Conservation (phyloP, 1,284 basidiomycete genomes). For the Mycena sp. region DNA sequence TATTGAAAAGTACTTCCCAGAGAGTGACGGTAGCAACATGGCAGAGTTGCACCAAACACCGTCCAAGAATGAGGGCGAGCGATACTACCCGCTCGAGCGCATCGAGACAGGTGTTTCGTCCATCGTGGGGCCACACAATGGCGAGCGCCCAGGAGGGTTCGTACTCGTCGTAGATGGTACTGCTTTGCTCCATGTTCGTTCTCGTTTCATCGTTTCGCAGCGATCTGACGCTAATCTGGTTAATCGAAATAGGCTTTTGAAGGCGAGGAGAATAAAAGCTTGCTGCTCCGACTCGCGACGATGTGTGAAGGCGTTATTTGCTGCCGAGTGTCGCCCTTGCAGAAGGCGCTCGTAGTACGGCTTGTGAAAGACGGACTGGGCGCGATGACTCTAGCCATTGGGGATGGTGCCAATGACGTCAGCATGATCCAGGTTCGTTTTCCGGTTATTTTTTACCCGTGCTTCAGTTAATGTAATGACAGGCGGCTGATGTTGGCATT, state of each 20-base stretch:
- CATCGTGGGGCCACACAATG: slow-evolving; percentile 90
- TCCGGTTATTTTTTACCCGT: slow-evolving; percentile 35
- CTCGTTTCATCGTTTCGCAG: background rate
- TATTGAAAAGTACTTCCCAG: slow-evolving; percentile 92
- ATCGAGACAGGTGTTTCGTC: slow-evolving; percentile 79
- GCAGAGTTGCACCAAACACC: slow-evolving; percentile 4
- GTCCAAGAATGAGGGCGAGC: slow-evolving; percentile 45
- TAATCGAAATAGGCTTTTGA: slow-evolving; percentile 65
- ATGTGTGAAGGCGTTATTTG: slow-evolving; percentile 96
- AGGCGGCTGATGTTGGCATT: slow-evolving; percentile 93
- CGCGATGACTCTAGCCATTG: slow-evolving; percentile 95
- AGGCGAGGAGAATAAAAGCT: slow-evolving; percentile 78
- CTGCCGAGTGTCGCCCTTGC: slow-evolving; percentile 96
- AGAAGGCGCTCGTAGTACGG: slow-evolving; percentile 93
- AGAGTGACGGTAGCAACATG: slow-evolving; percentile 55
- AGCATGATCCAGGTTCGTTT: slow-evolving; percentile 83
- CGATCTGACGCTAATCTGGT: background rate
- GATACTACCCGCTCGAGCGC: slow-evolving; percentile 60
- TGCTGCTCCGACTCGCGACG: slow-evolving; percentile 87
- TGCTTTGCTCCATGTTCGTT: slow-evolving; percentile 70
- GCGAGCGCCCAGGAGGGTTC: slow-evolving; percentile 91
- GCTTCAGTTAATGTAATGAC: slow-evolving; percentile 32
- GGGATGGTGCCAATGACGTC: slow-evolving; percentile 96
- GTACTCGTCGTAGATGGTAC: slow-evolving; percentile 95
- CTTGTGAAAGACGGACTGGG: slow-evolving; percentile 93